These are phyloP conservation scores for Chytriomyces confervae DNA, from an alignment of 192 early-diverging fungal genomes.

Conservation along the genomic window DNA sequence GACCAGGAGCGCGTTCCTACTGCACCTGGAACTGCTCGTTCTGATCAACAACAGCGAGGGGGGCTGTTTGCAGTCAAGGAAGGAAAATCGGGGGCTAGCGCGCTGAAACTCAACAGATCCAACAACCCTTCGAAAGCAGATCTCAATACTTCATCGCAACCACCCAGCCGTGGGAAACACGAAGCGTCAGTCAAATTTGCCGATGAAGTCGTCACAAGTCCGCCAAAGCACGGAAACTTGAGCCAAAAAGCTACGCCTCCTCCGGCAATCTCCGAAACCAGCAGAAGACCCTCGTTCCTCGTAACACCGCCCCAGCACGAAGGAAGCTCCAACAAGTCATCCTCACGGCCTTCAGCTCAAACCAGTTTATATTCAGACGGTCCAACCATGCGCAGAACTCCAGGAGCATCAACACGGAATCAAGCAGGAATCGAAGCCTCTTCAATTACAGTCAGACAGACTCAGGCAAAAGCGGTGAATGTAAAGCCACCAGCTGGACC, in stretches of 20 bases:
- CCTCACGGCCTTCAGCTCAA: background rate
- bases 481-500: constrained; percentile 29
- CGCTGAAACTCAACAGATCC: too few species aligned
- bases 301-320: background rate
- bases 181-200: background rate
- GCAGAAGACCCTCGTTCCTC: background rate
- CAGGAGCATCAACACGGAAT: too few species aligned
- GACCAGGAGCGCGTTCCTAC: too few species aligned
- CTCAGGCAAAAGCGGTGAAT: constrained; percentile 14
- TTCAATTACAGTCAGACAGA: background rate
- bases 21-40: too few species aligned
- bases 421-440: too few species aligned
- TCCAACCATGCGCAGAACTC: too few species aligned
- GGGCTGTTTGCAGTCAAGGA: too few species aligned
- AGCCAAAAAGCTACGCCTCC: background rate
- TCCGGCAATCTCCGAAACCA: background rate
- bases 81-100: too few species aligned
- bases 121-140: too few species aligned
- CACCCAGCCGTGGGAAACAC: too few species aligned
- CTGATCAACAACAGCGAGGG: too few species aligned
- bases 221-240: background rate
- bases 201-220: background rate
- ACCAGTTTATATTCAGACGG: background rate
- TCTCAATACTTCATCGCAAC: too few species aligned
- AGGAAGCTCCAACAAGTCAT: background rate